These are phyloP conservation scores for Tricholoma hemisulphureum DNA, from an alignment of 768 basidiomycete species.

Conservation along the genomic window DNA sequence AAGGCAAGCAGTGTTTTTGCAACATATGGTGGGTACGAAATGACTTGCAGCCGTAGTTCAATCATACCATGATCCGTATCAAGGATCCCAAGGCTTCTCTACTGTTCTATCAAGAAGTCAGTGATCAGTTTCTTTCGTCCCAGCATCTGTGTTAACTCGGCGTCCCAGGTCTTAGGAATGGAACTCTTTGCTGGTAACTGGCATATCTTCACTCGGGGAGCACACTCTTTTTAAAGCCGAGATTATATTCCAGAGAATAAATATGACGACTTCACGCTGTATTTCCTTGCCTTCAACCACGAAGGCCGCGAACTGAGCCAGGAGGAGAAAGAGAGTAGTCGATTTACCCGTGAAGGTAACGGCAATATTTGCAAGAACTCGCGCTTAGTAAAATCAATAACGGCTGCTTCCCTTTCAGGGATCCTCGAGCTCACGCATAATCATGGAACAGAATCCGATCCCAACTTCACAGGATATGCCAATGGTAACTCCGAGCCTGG, in stretches of 20 bases:
- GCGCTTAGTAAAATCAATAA: neutral
- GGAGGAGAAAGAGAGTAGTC: conserved; percentile 51
- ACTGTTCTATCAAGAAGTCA: conserved; percentile 74
- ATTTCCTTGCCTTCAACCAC: conserved; percentile 82
- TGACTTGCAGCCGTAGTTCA: conserved; percentile 48
- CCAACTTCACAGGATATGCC: conserved; percentile 77
- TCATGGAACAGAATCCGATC: conserved; percentile 84
- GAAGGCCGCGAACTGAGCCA: conserved; percentile 46
- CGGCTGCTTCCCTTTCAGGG: conserved; percentile 37
- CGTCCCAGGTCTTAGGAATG: conserved; percentile 65
- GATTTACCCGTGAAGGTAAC: conserved; percentile 67
- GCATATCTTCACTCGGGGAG: neutral
- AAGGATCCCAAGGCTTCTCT: conserved; percentile 84
- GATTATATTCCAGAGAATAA: conserved; percentile 43
- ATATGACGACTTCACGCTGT: conserved; percentile 67
- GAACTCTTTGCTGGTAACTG: conserved; percentile 57
- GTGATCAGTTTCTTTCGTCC: conserved; percentile 8
- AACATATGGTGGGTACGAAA: neutral
- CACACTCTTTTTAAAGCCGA: conserved; percentile 6
- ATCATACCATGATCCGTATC: conserved; percentile 87
- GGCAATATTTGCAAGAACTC: neutral
- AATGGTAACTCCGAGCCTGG: conserved; percentile 84
- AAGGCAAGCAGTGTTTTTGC: conserved; percentile 39
- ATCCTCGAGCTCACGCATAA: conserved; percentile 86
- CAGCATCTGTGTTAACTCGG: neutral